A percentile compares a stretch with the other conserved stretches of the same genome.
Conservation (phyloP, 345 rosid genomes). For the Eutrema yunnanense region DNA sequence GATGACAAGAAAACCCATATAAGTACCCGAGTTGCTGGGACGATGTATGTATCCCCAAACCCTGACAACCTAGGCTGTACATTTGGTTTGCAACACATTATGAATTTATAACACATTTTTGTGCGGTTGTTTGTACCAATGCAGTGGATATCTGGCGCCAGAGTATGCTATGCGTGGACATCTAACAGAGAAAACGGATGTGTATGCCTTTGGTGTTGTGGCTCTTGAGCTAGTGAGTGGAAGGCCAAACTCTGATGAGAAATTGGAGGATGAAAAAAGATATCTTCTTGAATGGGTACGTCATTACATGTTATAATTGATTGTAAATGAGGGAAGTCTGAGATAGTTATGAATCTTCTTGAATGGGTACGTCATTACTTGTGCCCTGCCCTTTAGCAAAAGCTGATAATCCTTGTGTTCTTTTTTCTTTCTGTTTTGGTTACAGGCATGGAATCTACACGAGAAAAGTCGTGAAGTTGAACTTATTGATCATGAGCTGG, state of each 20-base stretch:
- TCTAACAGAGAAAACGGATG: conserved; percentile 54
- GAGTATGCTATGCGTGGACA: conserved; percentile 67
- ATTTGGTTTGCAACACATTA: not conserved
- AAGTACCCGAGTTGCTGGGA: conserved; percentile 43
- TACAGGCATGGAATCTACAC: conserved; percentile 55
- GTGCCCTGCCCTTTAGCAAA: not conserved
- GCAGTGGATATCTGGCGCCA: conserved; percentile 57
- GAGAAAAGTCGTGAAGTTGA: conserved; percentile 38
- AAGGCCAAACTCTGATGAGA: conserved; percentile 33
- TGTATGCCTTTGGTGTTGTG: conserved; percentile 46
- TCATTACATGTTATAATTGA: not conserved
- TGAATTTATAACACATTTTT: conserved; percentile 27
- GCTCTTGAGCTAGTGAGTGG: conserved; percentile 40
- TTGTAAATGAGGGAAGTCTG: not conserved
- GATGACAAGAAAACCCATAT: conserved; percentile 41
- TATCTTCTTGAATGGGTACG: conserved; percentile 69
- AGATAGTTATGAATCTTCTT: too few relatives aligned
- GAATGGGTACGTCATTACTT: conserved; percentile 12
- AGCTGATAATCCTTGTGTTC: not conserved
- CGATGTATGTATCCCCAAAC: conserved; percentile 21
- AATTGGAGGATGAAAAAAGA: conserved; percentile 22
- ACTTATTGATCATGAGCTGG: conserved; percentile 37
- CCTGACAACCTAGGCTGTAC: not conserved
- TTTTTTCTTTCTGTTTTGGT: too few relatives aligned
- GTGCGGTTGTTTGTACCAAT: not conserved